Conservation (phyloP, 2,329 filamentous ascomycete species). For the Colletotrichum liaoningense region DNA sequence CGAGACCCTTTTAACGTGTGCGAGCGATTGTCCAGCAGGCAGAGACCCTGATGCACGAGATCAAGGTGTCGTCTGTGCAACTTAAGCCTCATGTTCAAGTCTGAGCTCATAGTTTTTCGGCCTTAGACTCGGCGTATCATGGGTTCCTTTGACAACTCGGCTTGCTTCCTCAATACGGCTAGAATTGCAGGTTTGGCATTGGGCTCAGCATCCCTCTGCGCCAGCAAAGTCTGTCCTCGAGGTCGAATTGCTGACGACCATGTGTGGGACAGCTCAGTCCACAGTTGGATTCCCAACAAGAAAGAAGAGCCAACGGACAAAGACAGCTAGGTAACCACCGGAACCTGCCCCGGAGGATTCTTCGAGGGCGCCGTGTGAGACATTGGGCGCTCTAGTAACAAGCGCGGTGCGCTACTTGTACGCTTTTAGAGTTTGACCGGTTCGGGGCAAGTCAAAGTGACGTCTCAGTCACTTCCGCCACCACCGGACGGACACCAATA, state of each 20-base stretch:
- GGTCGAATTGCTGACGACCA: neutral
- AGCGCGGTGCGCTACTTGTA: neutral
- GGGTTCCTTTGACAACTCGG: neutral
- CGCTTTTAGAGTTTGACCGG: constrained; percentile 10
- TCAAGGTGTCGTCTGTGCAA: constrained; percentile 18
- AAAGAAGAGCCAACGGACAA: neutral
- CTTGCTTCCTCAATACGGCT: neutral
- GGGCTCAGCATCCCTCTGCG: neutral
- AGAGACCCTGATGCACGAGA: neutral
- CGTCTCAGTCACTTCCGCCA: constrained; percentile 15
- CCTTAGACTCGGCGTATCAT: neutral
- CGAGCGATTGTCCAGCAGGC: neutral
- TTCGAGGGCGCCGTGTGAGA: neutral
- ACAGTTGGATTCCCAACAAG: neutral
- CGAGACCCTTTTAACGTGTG: neutral
- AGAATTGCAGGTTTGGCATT: neutral
- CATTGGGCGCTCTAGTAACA: neutral
- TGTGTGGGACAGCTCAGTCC: neutral
- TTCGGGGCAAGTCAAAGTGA: constrained; percentile 14
- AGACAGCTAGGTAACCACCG: neutral
- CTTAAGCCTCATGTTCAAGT: constrained; percentile 16
- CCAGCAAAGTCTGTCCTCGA: neutral
- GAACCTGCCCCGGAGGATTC: neutral
- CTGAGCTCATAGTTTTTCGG: constrained; percentile 15
- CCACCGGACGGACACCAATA: neutral